A percentile compares a stretch with the other conserved stretches of the same genome.
These are phyloP conservation scores for Penicillium cosmopolitanum DNA, from an alignment of 495 filamentous ascomycete genomes.

Conservation along the genomic window DNA sequence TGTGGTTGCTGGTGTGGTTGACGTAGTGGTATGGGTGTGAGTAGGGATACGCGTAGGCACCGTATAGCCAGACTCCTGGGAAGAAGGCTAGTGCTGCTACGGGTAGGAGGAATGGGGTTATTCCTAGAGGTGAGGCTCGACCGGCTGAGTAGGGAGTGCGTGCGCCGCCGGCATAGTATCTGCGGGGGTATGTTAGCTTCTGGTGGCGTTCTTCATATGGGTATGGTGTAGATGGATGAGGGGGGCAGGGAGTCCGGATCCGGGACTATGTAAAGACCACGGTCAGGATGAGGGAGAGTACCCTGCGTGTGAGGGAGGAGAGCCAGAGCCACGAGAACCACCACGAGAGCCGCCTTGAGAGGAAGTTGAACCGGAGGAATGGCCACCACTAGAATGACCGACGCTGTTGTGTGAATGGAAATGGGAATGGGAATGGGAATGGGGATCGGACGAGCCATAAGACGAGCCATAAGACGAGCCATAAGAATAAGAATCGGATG, in stretches of 20 bases:
- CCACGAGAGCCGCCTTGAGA: not conserved
- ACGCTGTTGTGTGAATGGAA: not conserved
- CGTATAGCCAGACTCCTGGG: slow-evolving; percentile 62
- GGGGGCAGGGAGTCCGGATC: not conserved
- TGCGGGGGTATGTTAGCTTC: slow-evolving; percentile 51
- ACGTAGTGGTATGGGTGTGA: slow-evolving; percentile 61
- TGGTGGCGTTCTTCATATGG: not conserved
- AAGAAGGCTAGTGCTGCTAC: slow-evolving; percentile 61
- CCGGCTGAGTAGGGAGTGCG: slow-evolving; percentile 70
- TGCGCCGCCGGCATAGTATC: slow-evolving; percentile 81
- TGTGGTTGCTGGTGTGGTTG: slow-evolving; percentile 46
- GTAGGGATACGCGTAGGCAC: slow-evolving; percentile 67
- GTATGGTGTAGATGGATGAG: not conserved
- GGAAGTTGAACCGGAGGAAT: not conserved
- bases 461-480: slow-evolving; percentile 4
- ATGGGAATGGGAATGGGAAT: not conserved
- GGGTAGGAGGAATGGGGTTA: slow-evolving; percentile 61
- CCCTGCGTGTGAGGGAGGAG: not conserved
- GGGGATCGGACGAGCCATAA: not conserved
- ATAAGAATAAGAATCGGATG: slow-evolving; percentile 8
- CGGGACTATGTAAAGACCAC: not conserved
- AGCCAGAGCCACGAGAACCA: not conserved
- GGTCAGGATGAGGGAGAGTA: not conserved
- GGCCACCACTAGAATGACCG: no score
- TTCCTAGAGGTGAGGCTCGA: slow-evolving; percentile 52